Evolutionary conservation across 345 rosid species (phyloP).

Genomic region (Populus euphratica): DNA sequence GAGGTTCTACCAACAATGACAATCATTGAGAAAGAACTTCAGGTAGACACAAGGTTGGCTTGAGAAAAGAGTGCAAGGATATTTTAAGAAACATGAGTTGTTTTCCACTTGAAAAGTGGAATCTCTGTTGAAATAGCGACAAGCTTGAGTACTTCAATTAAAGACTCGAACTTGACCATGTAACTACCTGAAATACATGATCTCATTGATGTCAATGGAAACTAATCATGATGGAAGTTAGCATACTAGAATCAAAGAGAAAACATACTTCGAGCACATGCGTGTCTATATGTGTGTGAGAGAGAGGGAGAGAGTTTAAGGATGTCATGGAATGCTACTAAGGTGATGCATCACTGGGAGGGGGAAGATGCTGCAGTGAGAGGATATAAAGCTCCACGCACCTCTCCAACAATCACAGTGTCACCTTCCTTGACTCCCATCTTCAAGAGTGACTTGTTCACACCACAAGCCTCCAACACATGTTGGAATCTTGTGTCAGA

Average conservation of each 20-base stretch:
- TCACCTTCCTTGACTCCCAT: slow-evolving; percentile 93
- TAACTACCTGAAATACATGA: background rate
- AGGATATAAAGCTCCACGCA: slow-evolving; percentile 25
- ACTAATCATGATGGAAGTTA: background rate
- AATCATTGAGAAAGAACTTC: background rate
- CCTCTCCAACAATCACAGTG: slow-evolving; percentile 87
- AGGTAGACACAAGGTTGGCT: background rate
- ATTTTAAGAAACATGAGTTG: background rate
- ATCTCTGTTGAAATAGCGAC: background rate
- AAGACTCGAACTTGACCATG: background rate
- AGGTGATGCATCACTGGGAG: background rate
- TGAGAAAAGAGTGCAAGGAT: background rate
- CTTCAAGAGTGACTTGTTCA: slow-evolving; percentile 61
- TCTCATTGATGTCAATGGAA: background rate
- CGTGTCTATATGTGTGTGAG: background rate
- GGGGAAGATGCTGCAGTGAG: background rate
- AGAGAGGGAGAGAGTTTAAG: background rate
- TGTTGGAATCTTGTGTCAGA: slow-evolving; percentile 85
- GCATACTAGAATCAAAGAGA: background rate
- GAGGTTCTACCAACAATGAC: background rate
- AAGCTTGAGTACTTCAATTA: background rate
- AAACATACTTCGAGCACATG: background rate
- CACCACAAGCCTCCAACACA: slow-evolving; percentile 91
- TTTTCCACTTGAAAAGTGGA: background rate
- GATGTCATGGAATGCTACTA: background rate